Evolutionary conservation across 768 basidiomycete species (phyloP).

Genomic region (button mushroom (Agaricus bisporus)): DNA sequence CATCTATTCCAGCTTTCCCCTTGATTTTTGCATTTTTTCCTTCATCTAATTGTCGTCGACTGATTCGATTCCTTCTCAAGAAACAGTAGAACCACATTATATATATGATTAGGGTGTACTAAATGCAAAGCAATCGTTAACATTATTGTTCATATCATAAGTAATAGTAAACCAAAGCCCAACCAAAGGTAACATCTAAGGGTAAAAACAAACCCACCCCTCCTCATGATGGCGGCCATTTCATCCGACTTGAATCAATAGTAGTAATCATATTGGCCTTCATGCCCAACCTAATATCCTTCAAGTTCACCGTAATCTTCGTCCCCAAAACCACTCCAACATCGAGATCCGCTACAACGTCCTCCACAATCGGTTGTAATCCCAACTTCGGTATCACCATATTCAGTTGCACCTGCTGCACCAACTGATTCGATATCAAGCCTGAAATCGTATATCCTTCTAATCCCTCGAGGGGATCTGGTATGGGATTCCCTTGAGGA

Average conservation of each 20-base stretch:
- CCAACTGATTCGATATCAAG: constrained; percentile 10
- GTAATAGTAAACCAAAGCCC: not conserved
- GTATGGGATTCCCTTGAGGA: not conserved
- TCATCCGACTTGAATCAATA: constrained; percentile 10
- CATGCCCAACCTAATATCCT: constrained; percentile 23
- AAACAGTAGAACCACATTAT: not conserved
- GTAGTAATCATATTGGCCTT: constrained; percentile 15
- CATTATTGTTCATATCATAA: constrained; percentile 2
- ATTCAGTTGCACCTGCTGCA: constrained; percentile 10
- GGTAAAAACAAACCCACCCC: not conserved
- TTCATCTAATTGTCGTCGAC: too few species aligned
- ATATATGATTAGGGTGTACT: not conserved
- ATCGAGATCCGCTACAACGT: not conserved
- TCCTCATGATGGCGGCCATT: not conserved
- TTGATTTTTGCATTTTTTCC: too few species aligned
- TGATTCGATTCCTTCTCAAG: not conserved
- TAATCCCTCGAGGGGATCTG: constrained; percentile 20
- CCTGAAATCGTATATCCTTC: constrained; percentile 15
- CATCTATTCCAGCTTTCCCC: too few species aligned
- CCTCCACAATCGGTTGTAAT: constrained; percentile 12
- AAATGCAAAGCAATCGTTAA: not conserved
- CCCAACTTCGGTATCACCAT: constrained; percentile 20
- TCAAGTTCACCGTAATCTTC: constrained; percentile 18
- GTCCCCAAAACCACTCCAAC: not conserved
- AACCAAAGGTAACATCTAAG: not conserved